Percentiles rank a stretch among this genome's conserved stretches.
These are phyloP conservation scores for Takashimella koratensis DNA, from an alignment of 1,284 basidiomycete species.

Conservation along the genomic window DNA sequence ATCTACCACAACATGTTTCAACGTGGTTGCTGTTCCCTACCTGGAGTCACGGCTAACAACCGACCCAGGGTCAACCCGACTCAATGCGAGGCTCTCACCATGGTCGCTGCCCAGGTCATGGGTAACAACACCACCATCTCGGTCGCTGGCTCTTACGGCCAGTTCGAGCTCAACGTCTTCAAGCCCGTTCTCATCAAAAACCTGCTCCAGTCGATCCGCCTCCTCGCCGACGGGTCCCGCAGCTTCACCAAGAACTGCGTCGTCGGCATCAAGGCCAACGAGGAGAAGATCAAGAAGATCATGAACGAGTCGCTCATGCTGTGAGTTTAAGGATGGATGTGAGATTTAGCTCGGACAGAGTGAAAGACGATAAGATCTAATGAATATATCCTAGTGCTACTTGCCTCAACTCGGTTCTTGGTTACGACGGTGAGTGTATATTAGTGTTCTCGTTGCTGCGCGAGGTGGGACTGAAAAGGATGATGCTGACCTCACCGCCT, in stretches of 20 bases:
- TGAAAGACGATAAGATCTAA: not conserved
- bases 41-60: too few relatives aligned
- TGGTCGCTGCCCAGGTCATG: slow-evolving; percentile 98
- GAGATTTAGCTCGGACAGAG: not conserved
- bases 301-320: slow-evolving; percentile 96
- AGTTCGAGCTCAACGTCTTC: slow-evolving; percentile 99
- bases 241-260: slow-evolving; percentile 98
- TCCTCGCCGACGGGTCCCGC: slow-evolving; percentile 86
- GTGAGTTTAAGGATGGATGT: slow-evolving; percentile 52
- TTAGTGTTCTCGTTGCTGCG: not conserved
- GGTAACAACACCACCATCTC: slow-evolving; percentile 95
- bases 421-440: slow-evolving; percentile 30
- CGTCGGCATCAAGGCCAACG: slow-evolving; percentile 89
- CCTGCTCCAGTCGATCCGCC: slow-evolving; percentile 88
- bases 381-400: slow-evolving; percentile 36
- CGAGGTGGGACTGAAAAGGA: not conserved
- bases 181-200: slow-evolving; percentile 99
- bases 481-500: too few relatives aligned
- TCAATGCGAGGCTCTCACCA: slow-evolving; percentile 97
- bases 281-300: slow-evolving; percentile 82
- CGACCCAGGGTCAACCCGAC: slow-evolving; percentile 88
- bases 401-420: slow-evolving; percentile 39
- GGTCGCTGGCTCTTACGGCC: slow-evolving; percentile 89
- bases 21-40: slow-evolving; percentile 1
- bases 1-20: not conserved